These are phyloP conservation scores for Lipomyces oligophaga DNA, from an alignment of 805 yeast genomes.

Conservation along the genomic window DNA sequence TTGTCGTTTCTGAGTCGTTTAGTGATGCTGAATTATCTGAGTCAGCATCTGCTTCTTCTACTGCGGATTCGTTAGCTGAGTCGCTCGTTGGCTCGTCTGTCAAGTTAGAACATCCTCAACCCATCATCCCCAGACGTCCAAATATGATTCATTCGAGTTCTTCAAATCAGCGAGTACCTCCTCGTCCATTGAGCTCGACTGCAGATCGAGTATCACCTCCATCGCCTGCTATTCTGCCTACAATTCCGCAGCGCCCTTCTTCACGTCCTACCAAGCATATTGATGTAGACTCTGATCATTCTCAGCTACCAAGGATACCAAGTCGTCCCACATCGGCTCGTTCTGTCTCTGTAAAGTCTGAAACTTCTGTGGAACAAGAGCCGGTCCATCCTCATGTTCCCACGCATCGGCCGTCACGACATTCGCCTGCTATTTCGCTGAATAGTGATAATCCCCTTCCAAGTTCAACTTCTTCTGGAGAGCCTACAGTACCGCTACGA, in stretches of 20 bases:
- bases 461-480: too few species aligned
- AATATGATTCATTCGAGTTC: slow-evolving; percentile 3
- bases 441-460: too few species aligned
- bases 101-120: slow-evolving; percentile 5
- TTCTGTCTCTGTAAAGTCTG: too few species aligned
- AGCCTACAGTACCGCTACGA: slow-evolving; percentile 6
- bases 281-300: not conserved
- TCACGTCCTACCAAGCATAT: too few species aligned
- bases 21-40: slow-evolving; percentile 14
- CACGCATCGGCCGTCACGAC: too few species aligned
- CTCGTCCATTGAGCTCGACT: slow-evolving; percentile 9
- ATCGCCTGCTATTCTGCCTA: not conserved
- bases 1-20: slow-evolving; percentile 10
- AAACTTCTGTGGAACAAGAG: too few species aligned
- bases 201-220: not conserved
- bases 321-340: slow-evolving; percentile 11
- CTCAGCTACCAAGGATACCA: slow-evolving; percentile 11
- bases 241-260: slow-evolving; percentile 3
- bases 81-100: not conserved
- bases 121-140: slow-evolving; percentile 19
- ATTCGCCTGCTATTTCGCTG: too few species aligned
- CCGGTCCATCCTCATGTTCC: too few species aligned
- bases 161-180: slow-evolving; percentile 5
- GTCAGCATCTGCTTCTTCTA: not conserved
- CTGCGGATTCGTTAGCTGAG: not conserved